phyloP scores from a whole-genome alignment of 768 basidiomycete species.

The Xerocomellus chrysenteron region DNA sequence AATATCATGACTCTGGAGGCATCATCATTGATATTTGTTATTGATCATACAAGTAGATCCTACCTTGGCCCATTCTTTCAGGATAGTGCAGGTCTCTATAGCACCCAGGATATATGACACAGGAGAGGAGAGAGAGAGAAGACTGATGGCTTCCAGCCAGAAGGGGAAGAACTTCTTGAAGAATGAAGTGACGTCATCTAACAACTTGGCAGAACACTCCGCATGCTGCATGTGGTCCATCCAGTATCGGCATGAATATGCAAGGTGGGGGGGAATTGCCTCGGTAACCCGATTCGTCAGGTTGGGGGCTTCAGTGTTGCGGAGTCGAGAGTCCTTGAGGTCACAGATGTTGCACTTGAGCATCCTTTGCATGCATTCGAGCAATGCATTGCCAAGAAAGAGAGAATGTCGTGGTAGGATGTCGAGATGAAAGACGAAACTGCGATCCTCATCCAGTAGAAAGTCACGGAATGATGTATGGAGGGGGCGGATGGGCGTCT shows the following conservation, averaged over 20 bases:
- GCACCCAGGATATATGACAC: background rate
- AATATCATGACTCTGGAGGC: background rate
- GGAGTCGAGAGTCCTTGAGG: too few species aligned
- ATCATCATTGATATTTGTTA: too few species aligned
- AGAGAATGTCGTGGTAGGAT: background rate
- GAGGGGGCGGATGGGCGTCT: too few species aligned
- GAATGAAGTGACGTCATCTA: slow-evolving; percentile 13
- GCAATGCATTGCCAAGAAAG: background rate
- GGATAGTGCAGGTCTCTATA: background rate
- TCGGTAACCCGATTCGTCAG: background rate
- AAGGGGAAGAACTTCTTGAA: slow-evolving; percentile 29
- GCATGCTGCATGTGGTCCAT: background rate
- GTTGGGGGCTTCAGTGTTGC: background rate
- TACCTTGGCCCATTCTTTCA: background rate
- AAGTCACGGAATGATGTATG: too few species aligned
- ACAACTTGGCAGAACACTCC: too few species aligned
- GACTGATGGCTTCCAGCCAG: slow-evolving; percentile 40
- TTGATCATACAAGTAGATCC: background rate
- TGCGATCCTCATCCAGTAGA: too few species aligned
- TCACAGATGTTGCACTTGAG: too few species aligned
- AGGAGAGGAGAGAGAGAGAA: slow-evolving; percentile 7
- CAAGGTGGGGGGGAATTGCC: background rate
- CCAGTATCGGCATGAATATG: background rate
- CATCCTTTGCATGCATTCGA: too few species aligned
- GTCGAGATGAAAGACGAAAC: background rate